These are phyloP conservation scores for Vicia villosa DNA, from an alignment of 306 rosid species.

Conservation along the genomic window DNA sequence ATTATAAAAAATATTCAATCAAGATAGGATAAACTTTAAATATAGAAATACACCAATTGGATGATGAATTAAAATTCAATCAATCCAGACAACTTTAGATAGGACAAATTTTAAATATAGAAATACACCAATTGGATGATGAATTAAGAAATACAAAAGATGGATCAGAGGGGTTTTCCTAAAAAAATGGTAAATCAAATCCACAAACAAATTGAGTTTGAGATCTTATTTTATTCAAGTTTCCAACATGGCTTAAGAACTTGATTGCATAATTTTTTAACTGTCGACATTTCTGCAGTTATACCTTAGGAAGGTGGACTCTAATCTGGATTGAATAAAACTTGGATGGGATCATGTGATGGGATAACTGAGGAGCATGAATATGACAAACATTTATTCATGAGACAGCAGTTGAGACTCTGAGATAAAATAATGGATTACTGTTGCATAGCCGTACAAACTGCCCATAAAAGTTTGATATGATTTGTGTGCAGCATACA, in stretches of 20 bases:
- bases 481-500: neutral
- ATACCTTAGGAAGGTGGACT: neutral
- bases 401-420: neutral
- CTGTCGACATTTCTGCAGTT: slow-evolving; percentile 2
- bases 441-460: slow-evolving; percentile 8
- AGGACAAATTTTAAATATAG: neutral
- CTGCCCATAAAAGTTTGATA: neutral
- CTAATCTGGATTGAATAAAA: neutral
- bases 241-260: slow-evolving; percentile 14
- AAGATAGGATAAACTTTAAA: neutral
- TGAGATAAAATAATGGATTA: neutral
- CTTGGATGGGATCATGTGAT: neutral
- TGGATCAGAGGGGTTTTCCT: too few species aligned
- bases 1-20: too few species aligned
- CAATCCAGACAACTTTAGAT: neutral
- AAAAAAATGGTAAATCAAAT: too few species aligned
- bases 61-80: neutral
- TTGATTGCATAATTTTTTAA: neutral
- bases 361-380: slow-evolving; percentile 4
- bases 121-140: too few species aligned
- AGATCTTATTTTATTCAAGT: neutral
- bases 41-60: too few species aligned
- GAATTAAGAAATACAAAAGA: too few species aligned
- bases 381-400: neutral
- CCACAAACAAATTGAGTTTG: neutral